phyloP scores from a whole-genome alignment of 2,329 filamentous ascomycete species.

The Diaporthe caulivora region DNA sequence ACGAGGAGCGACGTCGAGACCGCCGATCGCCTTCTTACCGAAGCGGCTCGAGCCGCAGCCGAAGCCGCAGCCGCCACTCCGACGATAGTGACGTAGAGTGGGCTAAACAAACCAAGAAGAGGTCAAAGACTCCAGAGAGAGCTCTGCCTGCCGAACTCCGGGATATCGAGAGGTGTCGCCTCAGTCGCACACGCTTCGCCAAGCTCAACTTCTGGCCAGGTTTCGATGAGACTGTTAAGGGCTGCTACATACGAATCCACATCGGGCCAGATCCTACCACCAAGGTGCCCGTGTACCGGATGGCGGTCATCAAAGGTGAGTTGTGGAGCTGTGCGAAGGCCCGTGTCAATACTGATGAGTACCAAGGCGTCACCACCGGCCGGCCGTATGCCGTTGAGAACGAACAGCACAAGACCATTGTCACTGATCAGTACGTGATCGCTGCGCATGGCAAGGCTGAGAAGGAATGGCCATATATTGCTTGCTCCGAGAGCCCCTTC shows the following conservation, averaged over 20 bases:
- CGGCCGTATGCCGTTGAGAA: conserved; percentile 86
- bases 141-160: conserved; percentile 78
- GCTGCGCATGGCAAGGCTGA: conserved; percentile 86
- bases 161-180: conserved; percentile 86
- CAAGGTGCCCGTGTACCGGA: conserved; percentile 83
- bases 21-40: conserved; percentile 57
- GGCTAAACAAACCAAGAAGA: conserved; percentile 65
- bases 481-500: conserved; percentile 86
- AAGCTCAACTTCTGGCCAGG: conserved; percentile 94
- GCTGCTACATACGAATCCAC: conserved; percentile 87
- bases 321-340: not conserved
- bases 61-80: conserved; percentile 49
- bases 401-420: conserved; percentile 79
- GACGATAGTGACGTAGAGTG: conserved; percentile 85
- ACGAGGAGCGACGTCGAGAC: conserved; percentile 71
- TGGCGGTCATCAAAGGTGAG: conserved; percentile 88
- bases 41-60: conserved; percentile 47
- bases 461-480: conserved; percentile 89
- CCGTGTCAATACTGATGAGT: conserved; percentile 43
- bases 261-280: conserved; percentile 82
- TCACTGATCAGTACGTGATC: conserved; percentile 87
- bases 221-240: conserved; percentile 84
- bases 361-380: conserved; percentile 79
- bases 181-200: conserved; percentile 88
- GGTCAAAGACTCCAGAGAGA: conserved; percentile 69